Conservation (phyloP, 176 grass and related monocot species). For the maize (Zea mays) region Zm-B73-REFERENCE-NAM-5.0 NC_050097.1:199214501-199215000, state of each 20-base stretch:
- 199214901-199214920: slow-evolving; percentile 16
- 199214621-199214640: slow-evolving; percentile 30
- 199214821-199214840: slow-evolving; percentile 11
- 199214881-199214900: neutral
- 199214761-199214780: neutral
- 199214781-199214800: neutral
- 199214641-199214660: neutral
- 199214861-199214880: slow-evolving; percentile 29
- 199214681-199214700: neutral
- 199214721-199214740: neutral
- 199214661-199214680: neutral
- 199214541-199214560: slow-evolving; percentile 21
- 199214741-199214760: neutral
- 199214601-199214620: slow-evolving; percentile 28
- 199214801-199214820: slow-evolving; percentile 15
- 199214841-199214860: neutral
- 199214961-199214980: neutral
- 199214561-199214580: slow-evolving; percentile 10
- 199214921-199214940: neutral
- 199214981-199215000: slow-evolving; percentile 17
- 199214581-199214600: neutral
- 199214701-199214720: slow-evolving; percentile 24
- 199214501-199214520: no score
- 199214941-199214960: slow-evolving; percentile 20
- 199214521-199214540: slow-evolving; percentile 29